Percentiles rank a stretch among this genome's conserved stretches.
These are phyloP conservation scores for Carex scoparia DNA, from an alignment of 176 grass and related monocot species.

Conservation along the genomic window DNA sequence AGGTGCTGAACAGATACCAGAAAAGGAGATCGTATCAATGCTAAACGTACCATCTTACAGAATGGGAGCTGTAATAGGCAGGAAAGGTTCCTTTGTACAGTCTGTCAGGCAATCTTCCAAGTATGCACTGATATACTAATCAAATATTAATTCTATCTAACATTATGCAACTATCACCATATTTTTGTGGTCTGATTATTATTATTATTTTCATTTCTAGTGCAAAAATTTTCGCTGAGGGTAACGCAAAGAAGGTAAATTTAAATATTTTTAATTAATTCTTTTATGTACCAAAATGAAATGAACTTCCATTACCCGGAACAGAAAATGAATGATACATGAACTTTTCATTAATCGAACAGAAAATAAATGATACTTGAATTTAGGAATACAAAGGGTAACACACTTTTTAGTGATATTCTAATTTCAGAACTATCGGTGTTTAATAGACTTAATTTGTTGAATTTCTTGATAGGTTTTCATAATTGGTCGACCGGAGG, in stretches of 20 bases:
- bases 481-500: slow-evolving; percentile 74
- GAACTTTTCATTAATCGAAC: neutral
- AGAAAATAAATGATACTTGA: neutral
- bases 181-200: slow-evolving; percentile 1
- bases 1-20: slow-evolving; percentile 35
- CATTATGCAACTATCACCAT: neutral
- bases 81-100: slow-evolving; percentile 60
- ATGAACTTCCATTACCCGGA: neutral
- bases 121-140: slow-evolving; percentile 28
- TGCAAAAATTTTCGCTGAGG: slow-evolving; percentile 62
- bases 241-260: slow-evolving; percentile 65
- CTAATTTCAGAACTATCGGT: neutral
- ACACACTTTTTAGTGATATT: neutral
- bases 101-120: slow-evolving; percentile 71
- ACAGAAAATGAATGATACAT: neutral
- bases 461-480: slow-evolving; percentile 46
- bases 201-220: slow-evolving; percentile 36
- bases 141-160: neutral
- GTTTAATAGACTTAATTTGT: neutral
- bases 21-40: slow-evolving; percentile 66
- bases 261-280: neutral
- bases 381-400: neutral
- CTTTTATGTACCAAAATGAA: neutral
- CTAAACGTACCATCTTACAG: slow-evolving; percentile 74
- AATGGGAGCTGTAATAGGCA: slow-evolving; percentile 91